A percentile compares a stretch with the other conserved stretches of the same genome.
These are phyloP conservation scores for Schizonepeta tenuifolia DNA, from an alignment of 257 asterid genomes.

Conservation along the genomic window DNA sequence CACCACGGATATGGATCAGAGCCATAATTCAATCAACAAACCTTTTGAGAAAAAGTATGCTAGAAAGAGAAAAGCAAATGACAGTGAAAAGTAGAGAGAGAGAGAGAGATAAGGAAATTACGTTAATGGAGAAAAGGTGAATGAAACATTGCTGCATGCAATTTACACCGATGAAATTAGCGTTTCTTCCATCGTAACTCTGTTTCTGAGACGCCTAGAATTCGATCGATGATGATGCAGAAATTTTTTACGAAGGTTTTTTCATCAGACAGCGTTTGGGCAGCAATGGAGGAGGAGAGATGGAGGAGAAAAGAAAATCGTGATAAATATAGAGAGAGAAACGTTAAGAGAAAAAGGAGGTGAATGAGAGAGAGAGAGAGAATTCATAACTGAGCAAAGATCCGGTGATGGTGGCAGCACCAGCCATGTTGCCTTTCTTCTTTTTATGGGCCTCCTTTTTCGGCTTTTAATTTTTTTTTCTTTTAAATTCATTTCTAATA, in stretches of 20 bases:
- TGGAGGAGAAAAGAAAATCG: background rate
- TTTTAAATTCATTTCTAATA: background rate
- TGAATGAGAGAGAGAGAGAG: conserved; percentile 29
- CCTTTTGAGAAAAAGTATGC: conserved; percentile 23
- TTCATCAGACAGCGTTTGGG: conserved; percentile 28
- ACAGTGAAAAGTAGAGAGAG: conserved; percentile 26
- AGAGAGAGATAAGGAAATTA: background rate
- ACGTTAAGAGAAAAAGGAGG: conserved; percentile 10
- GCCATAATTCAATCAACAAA: conserved; percentile 19
- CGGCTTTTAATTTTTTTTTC: conserved; percentile 11
- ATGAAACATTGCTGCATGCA: conserved; percentile 40
- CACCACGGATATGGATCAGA: background rate
- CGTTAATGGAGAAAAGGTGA: conserved; percentile 24
- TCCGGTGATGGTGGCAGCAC: conserved; percentile 47
- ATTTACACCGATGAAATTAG: conserved; percentile 21
- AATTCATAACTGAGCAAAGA: conserved; percentile 31
- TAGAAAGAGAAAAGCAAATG: conserved; percentile 34
- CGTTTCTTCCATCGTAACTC: conserved; percentile 6
- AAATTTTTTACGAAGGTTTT: conserved; percentile 20
- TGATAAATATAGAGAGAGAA: conserved; percentile 33
- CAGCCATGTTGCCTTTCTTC: conserved; percentile 36
- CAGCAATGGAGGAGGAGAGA: conserved; percentile 28
- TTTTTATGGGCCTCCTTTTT: conserved; percentile 33
- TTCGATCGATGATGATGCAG: conserved; percentile 2
- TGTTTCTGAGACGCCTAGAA: background rate